Evolutionary conservation across 148 eudicot species (phyloP).

Genomic region (Chenopodium quinoa): DNA sequence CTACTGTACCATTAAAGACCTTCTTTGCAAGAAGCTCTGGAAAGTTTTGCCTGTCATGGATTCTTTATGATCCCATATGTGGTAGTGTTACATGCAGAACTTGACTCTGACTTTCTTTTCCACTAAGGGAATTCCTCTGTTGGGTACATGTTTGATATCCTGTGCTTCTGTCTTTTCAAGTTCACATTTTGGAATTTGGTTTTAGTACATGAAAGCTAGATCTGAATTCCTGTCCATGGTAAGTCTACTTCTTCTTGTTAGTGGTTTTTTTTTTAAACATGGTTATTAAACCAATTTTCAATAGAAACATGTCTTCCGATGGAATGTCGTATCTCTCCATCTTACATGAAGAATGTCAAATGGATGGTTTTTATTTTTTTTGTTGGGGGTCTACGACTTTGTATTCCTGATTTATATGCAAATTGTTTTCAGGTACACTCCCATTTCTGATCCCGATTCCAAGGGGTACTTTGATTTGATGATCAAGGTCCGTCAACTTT

Average conservation of each 20-base stretch:
- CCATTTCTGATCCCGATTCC: constrained; percentile 89
- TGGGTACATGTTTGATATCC: background rate
- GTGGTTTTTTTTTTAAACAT: background rate
- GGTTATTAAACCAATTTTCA: background rate
- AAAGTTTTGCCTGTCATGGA: background rate
- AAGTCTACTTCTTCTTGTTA: background rate
- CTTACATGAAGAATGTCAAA: background rate
- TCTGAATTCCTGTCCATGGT: background rate
- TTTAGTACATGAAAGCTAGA: background rate
- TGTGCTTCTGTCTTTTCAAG: background rate
- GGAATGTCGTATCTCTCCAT: background rate
- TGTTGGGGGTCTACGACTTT: background rate
- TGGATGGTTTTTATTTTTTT: background rate
- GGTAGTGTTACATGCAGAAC: background rate
- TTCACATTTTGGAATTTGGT: background rate
- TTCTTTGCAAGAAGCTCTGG: background rate
- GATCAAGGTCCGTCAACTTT: constrained; percentile 61
- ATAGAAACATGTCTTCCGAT: background rate
- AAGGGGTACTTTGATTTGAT: constrained; percentile 91
- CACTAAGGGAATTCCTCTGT: background rate
- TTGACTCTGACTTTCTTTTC: background rate
- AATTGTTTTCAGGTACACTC: constrained; percentile 69
- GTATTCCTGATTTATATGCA: constrained; percentile 15
- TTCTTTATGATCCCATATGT: background rate
- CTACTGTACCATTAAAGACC: background rate